phyloP scores from a whole-genome alignment of 495 filamentous ascomycete species.

The Daldinia concentrica region DNA sequence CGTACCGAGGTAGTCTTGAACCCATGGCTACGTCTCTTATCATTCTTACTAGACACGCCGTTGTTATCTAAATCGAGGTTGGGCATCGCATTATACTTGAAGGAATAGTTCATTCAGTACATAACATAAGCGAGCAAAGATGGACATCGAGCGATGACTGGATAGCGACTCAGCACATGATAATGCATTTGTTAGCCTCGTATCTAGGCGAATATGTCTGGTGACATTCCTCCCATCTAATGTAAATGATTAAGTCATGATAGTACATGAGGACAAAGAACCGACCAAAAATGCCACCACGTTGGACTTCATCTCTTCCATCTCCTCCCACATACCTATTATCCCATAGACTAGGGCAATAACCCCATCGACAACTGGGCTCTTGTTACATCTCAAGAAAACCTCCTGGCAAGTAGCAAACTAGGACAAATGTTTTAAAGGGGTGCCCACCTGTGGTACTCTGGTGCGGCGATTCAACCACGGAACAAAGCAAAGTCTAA shows the following conservation, averaged over 20 bases:
- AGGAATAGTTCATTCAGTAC: neutral
- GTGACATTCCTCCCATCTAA: conserved; percentile 36
- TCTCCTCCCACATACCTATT: conserved; percentile 43
- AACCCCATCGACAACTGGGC: conserved; percentile 34
- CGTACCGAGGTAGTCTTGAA: neutral
- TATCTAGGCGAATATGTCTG: conserved; percentile 29
- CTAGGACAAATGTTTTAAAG: conserved; percentile 33
- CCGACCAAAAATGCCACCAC: conserved; percentile 47
- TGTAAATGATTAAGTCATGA: conserved; percentile 32
- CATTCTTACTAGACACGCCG: neutral
- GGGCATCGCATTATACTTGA: neutral
- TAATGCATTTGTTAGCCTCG: conserved; percentile 6
- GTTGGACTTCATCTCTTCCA: conserved; percentile 41
- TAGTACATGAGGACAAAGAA: conserved; percentile 40
- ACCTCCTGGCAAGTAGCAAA: conserved; percentile 39
- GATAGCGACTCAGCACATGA: neutral
- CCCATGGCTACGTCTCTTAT: neutral
- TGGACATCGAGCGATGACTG: neutral
- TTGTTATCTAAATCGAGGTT: neutral
- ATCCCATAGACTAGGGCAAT: conserved; percentile 43
- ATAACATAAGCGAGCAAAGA: neutral
- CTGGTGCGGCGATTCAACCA: conserved; percentile 25
- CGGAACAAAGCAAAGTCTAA: conserved; percentile 39
- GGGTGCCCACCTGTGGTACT: conserved; percentile 16
- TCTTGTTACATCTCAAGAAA: conserved; percentile 44